phyloP scores from a whole-genome alignment of 108 stramenopile species.

The Stephanodiscus triporus region DNA sequence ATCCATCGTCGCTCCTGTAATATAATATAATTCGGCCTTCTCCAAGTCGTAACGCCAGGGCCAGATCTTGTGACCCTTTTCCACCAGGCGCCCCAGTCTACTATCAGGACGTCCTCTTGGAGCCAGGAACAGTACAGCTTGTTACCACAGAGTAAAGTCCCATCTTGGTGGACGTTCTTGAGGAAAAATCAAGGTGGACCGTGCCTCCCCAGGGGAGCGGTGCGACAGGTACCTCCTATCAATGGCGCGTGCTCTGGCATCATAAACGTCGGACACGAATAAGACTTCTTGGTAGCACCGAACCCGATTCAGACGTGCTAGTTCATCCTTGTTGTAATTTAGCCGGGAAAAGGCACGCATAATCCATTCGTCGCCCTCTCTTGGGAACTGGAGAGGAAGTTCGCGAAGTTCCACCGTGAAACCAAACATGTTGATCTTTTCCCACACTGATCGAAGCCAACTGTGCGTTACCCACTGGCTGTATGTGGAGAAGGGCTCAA shows the following conservation, averaged over 20 bases:
- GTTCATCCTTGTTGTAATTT: not conserved
- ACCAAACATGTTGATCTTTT: not conserved
- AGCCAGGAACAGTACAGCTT: not conserved
- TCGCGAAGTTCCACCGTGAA: not conserved
- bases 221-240: not conserved
- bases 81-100: not conserved
- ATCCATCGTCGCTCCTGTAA: not conserved
- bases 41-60: not conserved
- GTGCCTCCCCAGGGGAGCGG: not conserved
- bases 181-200: not conserved
- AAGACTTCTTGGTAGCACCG: not conserved
- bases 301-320: not conserved
- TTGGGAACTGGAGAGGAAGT: not conserved
- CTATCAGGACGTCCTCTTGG: not conserved
- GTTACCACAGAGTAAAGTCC: not conserved
- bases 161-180: not conserved
- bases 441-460: conserved; percentile 5
- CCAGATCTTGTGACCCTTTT: not conserved
- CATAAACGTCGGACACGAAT: not conserved
- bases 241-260: not conserved
- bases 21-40: not conserved
- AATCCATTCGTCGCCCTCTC: not conserved
- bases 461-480: not conserved
- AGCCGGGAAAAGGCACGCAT: not conserved
- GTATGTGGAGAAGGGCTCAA: not conserved